Conservation (phyloP, 2,329 filamentous ascomycete species). For the Fusarium tricinctum region DNA sequence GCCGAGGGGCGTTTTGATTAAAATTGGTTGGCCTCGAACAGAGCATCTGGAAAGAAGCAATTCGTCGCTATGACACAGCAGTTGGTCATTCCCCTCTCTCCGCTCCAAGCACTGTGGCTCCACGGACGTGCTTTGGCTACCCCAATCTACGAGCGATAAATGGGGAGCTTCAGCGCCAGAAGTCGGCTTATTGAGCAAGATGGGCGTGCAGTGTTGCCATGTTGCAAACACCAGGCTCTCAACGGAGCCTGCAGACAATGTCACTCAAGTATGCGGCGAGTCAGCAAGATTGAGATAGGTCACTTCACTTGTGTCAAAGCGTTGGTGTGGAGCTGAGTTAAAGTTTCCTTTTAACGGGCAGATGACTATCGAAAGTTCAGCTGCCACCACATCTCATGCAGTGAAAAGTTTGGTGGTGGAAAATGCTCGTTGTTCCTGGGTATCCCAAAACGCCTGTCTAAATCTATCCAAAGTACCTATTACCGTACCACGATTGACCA, state of each 20-base stretch:
- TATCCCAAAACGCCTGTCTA: constrained; percentile 43
- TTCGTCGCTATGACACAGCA: not conserved
- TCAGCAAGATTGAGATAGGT: constrained; percentile 27
- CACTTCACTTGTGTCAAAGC: constrained; percentile 2
- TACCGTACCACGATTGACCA: not conserved
- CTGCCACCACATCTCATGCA: not conserved
- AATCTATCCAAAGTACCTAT: constrained; percentile 30
- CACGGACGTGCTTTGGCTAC: not conserved
- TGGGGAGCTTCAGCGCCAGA: not conserved
- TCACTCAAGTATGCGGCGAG: constrained; percentile 8
- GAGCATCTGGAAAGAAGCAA: constrained; percentile 16
- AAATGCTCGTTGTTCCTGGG: constrained; percentile 36
- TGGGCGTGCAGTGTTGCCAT: constrained; percentile 3
- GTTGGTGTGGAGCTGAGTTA: not conserved
- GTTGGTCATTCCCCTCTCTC: constrained; percentile 1
- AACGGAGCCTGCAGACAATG: constrained; percentile 20
- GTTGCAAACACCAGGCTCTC: constrained; percentile 11
- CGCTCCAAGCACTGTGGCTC: not conserved
- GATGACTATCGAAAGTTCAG: constrained; percentile 2
- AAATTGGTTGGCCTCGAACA: not conserved
- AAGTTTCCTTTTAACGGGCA: not conserved
- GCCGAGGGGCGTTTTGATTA: not conserved
- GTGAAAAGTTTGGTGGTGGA: not conserved
- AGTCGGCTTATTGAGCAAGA: not conserved
- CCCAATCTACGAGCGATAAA: too few relatives aligned